Percentiles rank a stretch among this genome's conserved stretches.
These are phyloP conservation scores for Lepidium aucheri DNA, from an alignment of 345 rosid species.

Conservation along the genomic window DNA sequence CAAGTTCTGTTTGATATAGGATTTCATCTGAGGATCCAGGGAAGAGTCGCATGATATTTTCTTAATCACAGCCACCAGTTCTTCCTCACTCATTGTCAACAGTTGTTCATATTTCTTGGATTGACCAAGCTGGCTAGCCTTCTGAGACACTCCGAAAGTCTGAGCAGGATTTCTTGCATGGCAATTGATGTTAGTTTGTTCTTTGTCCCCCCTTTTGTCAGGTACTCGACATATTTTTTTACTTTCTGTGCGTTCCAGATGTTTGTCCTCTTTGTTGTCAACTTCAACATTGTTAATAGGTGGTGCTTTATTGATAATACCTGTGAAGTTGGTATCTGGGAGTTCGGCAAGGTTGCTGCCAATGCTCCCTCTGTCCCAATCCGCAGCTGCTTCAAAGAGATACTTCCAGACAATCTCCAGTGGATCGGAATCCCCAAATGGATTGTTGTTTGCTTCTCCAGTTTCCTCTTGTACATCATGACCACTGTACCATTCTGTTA, in stretches of 20 bases:
- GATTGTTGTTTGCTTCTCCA: slow-evolving; percentile 24
- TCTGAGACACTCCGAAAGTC: slow-evolving; percentile 17
- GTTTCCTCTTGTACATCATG: slow-evolving; percentile 23
- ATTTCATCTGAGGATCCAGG: slow-evolving; percentile 69
- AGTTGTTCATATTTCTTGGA: slow-evolving; percentile 26
- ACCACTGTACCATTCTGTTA: slow-evolving; percentile 80
- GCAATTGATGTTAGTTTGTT: slow-evolving; percentile 5
- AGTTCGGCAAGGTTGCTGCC: slow-evolving; percentile 5
- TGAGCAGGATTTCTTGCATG: slow-evolving; percentile 16
- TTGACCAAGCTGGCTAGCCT: slow-evolving; percentile 18
- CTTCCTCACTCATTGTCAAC: slow-evolving; percentile 56
- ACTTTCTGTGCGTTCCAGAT: slow-evolving; percentile 23
- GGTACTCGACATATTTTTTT: slow-evolving; percentile 18
- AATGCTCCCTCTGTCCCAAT: slow-evolving; percentile 20
- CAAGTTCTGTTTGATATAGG: slow-evolving; percentile 62
- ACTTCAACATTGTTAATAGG: slow-evolving; percentile 12
- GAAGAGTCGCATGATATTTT: slow-evolving; percentile 75
- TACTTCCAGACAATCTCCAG: slow-evolving; percentile 53
- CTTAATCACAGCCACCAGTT: slow-evolving; percentile 55
- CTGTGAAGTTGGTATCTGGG: slow-evolving; percentile 7
- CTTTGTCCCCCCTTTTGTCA: slow-evolving; percentile 23
- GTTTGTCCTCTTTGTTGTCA: slow-evolving; percentile 11
- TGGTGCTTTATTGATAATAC: slow-evolving; percentile 9
- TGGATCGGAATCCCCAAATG: slow-evolving; percentile 38
- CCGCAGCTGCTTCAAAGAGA: slow-evolving; percentile 34